phyloP scores from a whole-genome alignment of 805 yeast species.

The Spathaspora gorwiae region DNA sequence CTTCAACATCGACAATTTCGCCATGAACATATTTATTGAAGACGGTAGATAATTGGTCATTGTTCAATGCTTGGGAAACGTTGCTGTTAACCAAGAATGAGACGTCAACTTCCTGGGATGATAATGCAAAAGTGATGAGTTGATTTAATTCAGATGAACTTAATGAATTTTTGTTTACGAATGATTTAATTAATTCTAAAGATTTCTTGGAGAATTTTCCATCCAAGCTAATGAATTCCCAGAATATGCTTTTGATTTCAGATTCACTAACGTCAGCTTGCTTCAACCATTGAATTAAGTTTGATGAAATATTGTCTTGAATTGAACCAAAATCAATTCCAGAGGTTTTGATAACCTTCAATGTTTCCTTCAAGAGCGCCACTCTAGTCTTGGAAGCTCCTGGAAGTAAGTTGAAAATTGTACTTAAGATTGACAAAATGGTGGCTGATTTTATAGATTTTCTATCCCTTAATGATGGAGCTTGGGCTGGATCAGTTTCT shows the following conservation, averaged over 20 bases:
- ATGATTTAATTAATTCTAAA: constrained; percentile 31
- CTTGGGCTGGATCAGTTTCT: constrained; percentile 29
- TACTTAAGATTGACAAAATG: constrained; percentile 36
- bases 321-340: constrained; percentile 29
- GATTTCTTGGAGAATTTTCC: constrained; percentile 22
- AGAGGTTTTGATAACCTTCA: constrained; percentile 26
- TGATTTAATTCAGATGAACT: constrained; percentile 20
- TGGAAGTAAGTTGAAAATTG: constrained; percentile 39
- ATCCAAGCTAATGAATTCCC: constrained; percentile 37
- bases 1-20: constrained; percentile 18
- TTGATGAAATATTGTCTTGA: constrained; percentile 31
- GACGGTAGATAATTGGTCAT: constrained; percentile 20
- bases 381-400: constrained; percentile 27
- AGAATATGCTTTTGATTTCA: constrained; percentile 27
- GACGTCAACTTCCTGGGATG: constrained; percentile 34
- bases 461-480: constrained; percentile 41
- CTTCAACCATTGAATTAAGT: constrained; percentile 33
- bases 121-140: constrained; percentile 33
- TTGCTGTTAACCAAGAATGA: constrained; percentile 40
- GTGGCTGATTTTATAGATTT: constrained; percentile 39
- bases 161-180: constrained; percentile 23
- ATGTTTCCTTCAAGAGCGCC: constrained; percentile 26
- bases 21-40: constrained; percentile 35
- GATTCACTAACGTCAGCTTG: constrained; percentile 26
- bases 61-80: constrained; percentile 29